phyloP scores from a whole-genome alignment of 163 green algal genomes.

The Prototheca cutis region DNA sequence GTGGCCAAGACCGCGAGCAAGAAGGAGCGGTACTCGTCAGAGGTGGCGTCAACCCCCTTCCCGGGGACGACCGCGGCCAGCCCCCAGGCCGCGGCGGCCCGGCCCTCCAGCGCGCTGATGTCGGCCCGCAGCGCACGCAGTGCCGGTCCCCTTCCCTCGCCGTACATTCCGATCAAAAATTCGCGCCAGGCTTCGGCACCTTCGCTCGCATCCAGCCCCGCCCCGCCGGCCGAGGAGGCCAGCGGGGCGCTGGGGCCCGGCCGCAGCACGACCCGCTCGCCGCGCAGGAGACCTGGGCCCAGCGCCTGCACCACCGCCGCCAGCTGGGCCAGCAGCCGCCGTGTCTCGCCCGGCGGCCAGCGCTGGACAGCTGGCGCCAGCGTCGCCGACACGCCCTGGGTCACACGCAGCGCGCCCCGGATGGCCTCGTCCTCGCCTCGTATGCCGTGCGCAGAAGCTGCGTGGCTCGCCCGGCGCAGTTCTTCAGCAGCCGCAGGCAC shows the following conservation, averaged over 20 bases:
- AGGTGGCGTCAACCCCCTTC: constrained; percentile 2
- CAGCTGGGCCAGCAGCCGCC: constrained; percentile 10
- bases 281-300: constrained; percentile 13
- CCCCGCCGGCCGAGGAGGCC: constrained; percentile 10
- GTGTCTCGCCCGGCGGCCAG: neutral
- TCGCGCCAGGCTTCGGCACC: neutral
- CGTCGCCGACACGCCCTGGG: neutral
- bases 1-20: constrained; percentile 4
- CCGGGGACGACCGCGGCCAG: constrained; percentile 34
- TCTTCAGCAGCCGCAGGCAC: constrained; percentile 17
- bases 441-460: neutral
- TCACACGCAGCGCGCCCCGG: neutral
- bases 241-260: constrained; percentile 20
- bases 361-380: neutral
- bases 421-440: no score
- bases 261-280: constrained; percentile 29
- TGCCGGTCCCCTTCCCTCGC: constrained; percentile 14
- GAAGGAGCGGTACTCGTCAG: constrained; percentile 19
- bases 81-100: constrained; percentile 21
- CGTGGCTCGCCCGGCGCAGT: constrained; percentile 3
- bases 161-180: neutral
- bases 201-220: constrained; percentile 3
- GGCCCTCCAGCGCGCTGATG: constrained; percentile 8
- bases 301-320: constrained; percentile 5
- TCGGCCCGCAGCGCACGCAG: constrained; percentile 3